These are phyloP conservation scores for Boechera divaricarpa DNA, from an alignment of 345 rosid genomes.

Conservation along the genomic window DNA sequence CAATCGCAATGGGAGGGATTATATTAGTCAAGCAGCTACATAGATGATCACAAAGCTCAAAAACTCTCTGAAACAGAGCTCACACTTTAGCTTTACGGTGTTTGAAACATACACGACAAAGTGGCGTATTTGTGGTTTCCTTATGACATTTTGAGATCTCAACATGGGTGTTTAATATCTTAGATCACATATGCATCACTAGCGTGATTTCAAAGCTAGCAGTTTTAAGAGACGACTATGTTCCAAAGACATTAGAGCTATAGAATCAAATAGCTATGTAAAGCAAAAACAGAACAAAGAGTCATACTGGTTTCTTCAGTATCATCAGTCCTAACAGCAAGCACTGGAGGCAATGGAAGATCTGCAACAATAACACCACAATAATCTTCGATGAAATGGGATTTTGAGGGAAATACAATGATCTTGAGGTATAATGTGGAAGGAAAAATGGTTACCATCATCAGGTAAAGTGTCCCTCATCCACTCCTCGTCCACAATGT, in stretches of 20 bases:
- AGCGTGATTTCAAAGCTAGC: background rate
- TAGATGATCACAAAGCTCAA: background rate
- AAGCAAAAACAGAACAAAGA: background rate
- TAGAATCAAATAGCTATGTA: background rate
- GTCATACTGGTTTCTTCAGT: slow-evolving; percentile 88
- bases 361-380: slow-evolving; percentile 53
- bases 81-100: background rate
- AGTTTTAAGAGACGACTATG: background rate
- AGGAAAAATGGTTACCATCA: slow-evolving; percentile 60
- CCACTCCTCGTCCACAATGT: slow-evolving; percentile 95
- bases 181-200: slow-evolving; percentile 8
- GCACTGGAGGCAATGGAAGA: slow-evolving; percentile 77
- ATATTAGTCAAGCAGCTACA: background rate
- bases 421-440: background rate
- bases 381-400: slow-evolving; percentile 8
- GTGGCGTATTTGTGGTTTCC: background rate
- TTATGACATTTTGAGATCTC: background rate
- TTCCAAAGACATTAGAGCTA: background rate
- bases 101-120: slow-evolving; percentile 2
- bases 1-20: background rate
- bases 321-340: slow-evolving; percentile 78
- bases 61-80: background rate
- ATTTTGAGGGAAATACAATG: background rate
- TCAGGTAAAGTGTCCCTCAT: slow-evolving; percentile 91
- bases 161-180: background rate